Base-by-base conservation (phyloP, 2,329 filamentous ascomycete genomes). In the Cladobotryum mycophilum region DNA sequence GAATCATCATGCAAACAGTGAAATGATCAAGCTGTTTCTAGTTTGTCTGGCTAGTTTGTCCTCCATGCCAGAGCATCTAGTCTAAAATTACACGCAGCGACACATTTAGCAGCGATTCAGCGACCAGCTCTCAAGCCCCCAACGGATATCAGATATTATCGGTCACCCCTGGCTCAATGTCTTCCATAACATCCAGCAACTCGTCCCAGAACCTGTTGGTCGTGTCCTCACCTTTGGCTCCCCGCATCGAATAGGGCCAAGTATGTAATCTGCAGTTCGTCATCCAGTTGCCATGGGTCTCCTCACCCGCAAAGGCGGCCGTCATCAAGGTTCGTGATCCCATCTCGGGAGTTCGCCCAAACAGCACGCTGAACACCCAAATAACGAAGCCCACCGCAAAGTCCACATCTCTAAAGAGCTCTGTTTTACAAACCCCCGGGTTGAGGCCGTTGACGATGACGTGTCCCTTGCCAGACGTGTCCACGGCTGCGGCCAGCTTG, bases 251-350 rank as follows among this genome's bases (percentile, higher is more conserved):
- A 9, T 49, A 46, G 5, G 64, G 60, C 44, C 56, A 55, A 20
- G 45, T 41, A 30, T 56, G 52, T 15, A 68, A 50, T 22, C 54
- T 50, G 13, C 66, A 68, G 20, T 69, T 60, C 40, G 64, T 63
- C 54, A 76, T 63, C 54, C 70, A 75, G 35, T 61, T 57, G 4
- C 74, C 73, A 47, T 76, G 71, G 1, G 65, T 65, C 35, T 70
- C 67, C 6, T 64, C 60, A 1, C 63, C 67, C 5, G 65, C 65
- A 34, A 66, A 60, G 0, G 69, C 70, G 3, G 67, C 71, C 7
- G 63, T 55, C 41, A 73, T 56, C 6, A 75, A 55, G 2, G 64
- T 69, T 12, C 72, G 67, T 15, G 69, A 65, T 11, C 71, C 73
- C 44, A 68, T 60, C 52, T 74, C 71, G 13, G 66, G 46, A 3